Conservation (phyloP, 495 filamentous ascomycete genomes). For the Cercophora samala region DNA sequence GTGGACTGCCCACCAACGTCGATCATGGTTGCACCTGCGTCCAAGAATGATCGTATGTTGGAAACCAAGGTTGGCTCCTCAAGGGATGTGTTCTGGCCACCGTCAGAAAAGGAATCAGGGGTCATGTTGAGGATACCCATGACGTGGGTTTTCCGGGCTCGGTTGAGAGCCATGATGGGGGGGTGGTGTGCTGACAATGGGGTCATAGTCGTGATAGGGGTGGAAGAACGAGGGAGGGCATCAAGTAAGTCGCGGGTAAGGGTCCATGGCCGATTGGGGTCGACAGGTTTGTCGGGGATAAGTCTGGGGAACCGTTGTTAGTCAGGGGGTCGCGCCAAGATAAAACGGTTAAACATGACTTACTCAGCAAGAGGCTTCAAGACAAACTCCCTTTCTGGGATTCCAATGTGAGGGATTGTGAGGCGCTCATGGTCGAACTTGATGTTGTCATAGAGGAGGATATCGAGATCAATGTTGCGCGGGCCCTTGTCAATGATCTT, state of each 20-base stretch:
- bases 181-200: conserved; percentile 58
- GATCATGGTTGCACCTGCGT: conserved; percentile 72
- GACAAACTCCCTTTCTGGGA: conserved; percentile 91
- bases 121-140: conserved; percentile 97
- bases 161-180: conserved; percentile 60
- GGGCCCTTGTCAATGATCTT: conserved; percentile 92
- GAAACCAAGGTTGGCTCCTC: conserved; percentile 27
- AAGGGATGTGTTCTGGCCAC: conserved; percentile 55
- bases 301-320: conserved; percentile 45
- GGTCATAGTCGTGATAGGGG: conserved; percentile 64
- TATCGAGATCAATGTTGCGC: conserved; percentile 89
- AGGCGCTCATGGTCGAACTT: conserved; percentile 65
- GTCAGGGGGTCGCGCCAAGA: neutral
- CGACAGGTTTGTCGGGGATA: conserved; percentile 56
- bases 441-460: conserved; percentile 78
- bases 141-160: conserved; percentile 65
- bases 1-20: conserved; percentile 94
- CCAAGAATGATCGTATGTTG: conserved; percentile 58
- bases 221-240: conserved; percentile 50
- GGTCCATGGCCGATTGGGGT: conserved; percentile 49
- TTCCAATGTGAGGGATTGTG: conserved; percentile 77
- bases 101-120: conserved; percentile 96
- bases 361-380: conserved; percentile 86
- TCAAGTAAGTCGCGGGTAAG: conserved; percentile 58
- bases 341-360: conserved; percentile 21